Percentiles rank a stretch among this genome's conserved stretches.
Conservation (phyloP, 129 eudicot species). For the Smallanthus sonchifolius region DNA sequence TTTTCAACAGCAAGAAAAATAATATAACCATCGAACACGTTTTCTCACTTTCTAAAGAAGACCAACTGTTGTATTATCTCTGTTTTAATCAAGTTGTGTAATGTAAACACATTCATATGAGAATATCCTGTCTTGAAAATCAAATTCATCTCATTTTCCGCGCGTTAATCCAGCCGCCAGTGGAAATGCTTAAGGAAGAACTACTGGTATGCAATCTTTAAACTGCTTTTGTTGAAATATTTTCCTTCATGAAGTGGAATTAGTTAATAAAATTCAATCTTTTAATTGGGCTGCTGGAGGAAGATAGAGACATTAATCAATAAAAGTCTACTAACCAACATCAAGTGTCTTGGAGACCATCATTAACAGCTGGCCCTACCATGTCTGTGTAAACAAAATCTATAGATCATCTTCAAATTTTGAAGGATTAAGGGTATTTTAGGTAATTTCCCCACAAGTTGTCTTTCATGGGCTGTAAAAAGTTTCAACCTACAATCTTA, state of each 20-base stretch:
- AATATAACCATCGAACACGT: slow-evolving; percentile 6
- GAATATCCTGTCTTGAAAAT: neutral
- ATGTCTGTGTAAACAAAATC: slow-evolving; percentile 19
- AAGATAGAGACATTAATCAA: slow-evolving; percentile 27
- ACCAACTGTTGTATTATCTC: slow-evolving; percentile 2
- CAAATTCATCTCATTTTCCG: neutral
- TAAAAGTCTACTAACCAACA: slow-evolving; percentile 26
- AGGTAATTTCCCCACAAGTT: neutral
- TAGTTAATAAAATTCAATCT: slow-evolving; percentile 8
- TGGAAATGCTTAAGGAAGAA: neutral
- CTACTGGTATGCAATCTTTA: slow-evolving; percentile 11
- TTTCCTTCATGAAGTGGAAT: slow-evolving; percentile 3
- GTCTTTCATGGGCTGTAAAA: neutral
- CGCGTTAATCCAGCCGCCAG: slow-evolving; percentile 16
- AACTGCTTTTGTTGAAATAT: neutral
- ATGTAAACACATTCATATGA: slow-evolving; percentile 17
- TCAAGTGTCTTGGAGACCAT: slow-evolving; percentile 32
- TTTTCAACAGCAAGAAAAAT: slow-evolving; percentile 1
- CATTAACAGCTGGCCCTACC: slow-evolving; percentile 23
- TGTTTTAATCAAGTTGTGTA: neutral
- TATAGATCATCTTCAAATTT: neutral
- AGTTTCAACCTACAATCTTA: slow-evolving; percentile 18
- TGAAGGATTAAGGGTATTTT: neutral
- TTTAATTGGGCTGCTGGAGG: slow-evolving; percentile 9
- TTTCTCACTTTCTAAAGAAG: neutral